Evolutionary conservation across 768 basidiomycete species (phyloP).

Genomic region (Arthromyces matolae): DNA sequence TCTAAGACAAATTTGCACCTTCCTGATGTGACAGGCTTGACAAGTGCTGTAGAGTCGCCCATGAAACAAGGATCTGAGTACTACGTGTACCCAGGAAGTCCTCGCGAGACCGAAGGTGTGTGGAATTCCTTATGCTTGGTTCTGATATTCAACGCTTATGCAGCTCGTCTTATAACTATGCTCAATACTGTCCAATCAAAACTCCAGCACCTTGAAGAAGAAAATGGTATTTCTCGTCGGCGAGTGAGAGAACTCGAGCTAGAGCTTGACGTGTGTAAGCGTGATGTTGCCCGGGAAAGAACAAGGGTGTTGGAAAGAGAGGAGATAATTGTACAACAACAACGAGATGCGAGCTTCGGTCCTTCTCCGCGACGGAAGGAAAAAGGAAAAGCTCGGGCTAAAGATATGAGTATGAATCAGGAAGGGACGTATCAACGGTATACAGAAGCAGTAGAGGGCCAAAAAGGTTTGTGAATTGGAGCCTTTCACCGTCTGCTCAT

Average conservation of each 20-base stretch:
- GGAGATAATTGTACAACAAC: constrained; percentile 38
- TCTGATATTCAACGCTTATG: background rate
- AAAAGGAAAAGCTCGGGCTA: constrained; percentile 37
- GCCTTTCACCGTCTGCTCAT: too few relatives aligned
- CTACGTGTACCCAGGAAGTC: constrained; percentile 42
- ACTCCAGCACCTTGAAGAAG: constrained; percentile 69
- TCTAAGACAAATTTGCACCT: constrained; percentile 46
- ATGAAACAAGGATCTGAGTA: constrained; percentile 53
- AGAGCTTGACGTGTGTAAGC: constrained; percentile 80
- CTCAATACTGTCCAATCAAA: constrained; percentile 64
- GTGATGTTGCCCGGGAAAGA: constrained; percentile 71
- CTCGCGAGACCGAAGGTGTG: constrained; percentile 63
- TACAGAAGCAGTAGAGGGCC: constrained; percentile 79
- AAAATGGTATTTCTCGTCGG: constrained; percentile 77
- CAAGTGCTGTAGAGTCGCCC: constrained; percentile 73
- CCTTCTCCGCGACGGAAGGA: constrained; percentile 22
- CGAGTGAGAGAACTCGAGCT: constrained; percentile 84
- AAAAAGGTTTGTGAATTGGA: constrained; percentile 80
- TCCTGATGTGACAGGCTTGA: constrained; percentile 83
- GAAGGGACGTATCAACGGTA: constrained; percentile 51
- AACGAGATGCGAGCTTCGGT: constrained; percentile 23
- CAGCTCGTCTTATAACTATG: constrained; percentile 61
- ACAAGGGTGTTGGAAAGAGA: constrained; percentile 59
- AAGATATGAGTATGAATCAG: constrained; percentile 29
- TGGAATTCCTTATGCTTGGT: background rate